phyloP scores from a whole-genome alignment of 331 rosid species.

The Ulmus americana region DNA sequence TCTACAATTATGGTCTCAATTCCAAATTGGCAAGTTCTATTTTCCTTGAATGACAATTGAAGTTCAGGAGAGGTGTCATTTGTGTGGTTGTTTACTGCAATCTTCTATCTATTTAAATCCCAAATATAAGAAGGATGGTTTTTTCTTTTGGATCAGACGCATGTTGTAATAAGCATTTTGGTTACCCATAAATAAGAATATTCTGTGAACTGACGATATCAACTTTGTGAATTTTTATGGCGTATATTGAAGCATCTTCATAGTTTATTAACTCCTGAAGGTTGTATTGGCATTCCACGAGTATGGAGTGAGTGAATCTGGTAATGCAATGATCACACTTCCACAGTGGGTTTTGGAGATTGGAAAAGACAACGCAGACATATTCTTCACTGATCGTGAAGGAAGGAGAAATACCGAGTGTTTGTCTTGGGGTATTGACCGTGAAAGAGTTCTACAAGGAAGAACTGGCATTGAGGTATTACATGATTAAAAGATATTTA shows the following conservation, averaged over 20 bases:
- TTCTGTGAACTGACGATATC: not conserved
- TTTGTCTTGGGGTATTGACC: constrained; percentile 87
- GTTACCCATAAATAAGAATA: not conserved
- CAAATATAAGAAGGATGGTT: too few species aligned
- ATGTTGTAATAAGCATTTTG: constrained; percentile 3
- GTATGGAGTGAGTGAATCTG: constrained; percentile 61
- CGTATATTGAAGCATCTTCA: constrained; percentile 9
- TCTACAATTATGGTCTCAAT: too few species aligned
- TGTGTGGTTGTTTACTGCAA: too few species aligned
- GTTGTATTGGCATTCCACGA: constrained; percentile 96
- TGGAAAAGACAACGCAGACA: constrained; percentile 80
- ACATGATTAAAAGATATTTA: constrained; percentile 9
- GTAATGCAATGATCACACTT: constrained; percentile 59
- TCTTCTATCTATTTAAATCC: too few species aligned
- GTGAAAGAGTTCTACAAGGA: constrained; percentile 84
- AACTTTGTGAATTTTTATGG: not conserved
- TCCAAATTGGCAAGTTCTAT: too few species aligned
- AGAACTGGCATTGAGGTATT: constrained; percentile 94
- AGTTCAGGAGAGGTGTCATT: too few species aligned
- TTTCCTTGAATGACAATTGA: too few species aligned
- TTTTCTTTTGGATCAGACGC: too few species aligned
- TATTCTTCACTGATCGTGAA: constrained; percentile 92
- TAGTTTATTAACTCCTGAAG: constrained; percentile 43
- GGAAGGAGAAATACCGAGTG: constrained; percentile 93
- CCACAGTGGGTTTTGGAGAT: constrained; percentile 92